These are phyloP conservation scores for Myriosclerotinia curreyana DNA, from an alignment of 2,329 filamentous ascomycete genomes.

Conservation along the genomic window DNA sequence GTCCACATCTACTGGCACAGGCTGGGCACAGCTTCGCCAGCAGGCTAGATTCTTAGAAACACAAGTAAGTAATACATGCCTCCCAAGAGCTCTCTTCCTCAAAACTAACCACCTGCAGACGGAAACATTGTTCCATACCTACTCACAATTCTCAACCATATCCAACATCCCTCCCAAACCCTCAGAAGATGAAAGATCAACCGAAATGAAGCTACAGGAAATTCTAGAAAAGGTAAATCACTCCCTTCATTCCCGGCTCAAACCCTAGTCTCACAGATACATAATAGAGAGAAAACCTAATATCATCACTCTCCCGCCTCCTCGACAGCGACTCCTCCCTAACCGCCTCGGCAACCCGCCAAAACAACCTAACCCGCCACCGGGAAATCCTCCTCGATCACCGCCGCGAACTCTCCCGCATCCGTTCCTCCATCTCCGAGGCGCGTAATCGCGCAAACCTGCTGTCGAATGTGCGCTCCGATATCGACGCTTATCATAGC, in stretches of 20 bases:
- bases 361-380: conserved; percentile 89
- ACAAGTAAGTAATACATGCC: conserved; percentile 57
- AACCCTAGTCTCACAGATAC: conserved; percentile 22
- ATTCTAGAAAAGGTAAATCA: conserved; percentile 71
- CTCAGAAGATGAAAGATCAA: conserved; percentile 76
- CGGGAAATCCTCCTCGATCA: conserved; percentile 88
- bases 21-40: conserved; percentile 91
- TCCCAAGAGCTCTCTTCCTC: background rate
- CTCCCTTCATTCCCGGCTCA: background rate
- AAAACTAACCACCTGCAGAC: conserved; percentile 17
- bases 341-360: conserved; percentile 89
- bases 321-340: conserved; percentile 89
- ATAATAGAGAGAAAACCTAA: conserved; percentile 71
- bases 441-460: conserved; percentile 86
- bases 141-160: conserved; percentile 84
- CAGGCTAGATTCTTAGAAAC: conserved; percentile 84
- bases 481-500: conserved; percentile 85
- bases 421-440: conserved; percentile 70
- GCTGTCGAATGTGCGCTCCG: conserved; percentile 82
- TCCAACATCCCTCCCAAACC: conserved; percentile 78
- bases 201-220: conserved; percentile 79
- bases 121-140: conserved; percentile 61
- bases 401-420: conserved; percentile 72
- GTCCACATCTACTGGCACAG: conserved; percentile 39
- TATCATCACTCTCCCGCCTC: conserved; percentile 79